Evolutionary conservation across 2,329 filamentous ascomycete species (phyloP).

Genomic region (Neofusicoccum kwambonambiense): DNA sequence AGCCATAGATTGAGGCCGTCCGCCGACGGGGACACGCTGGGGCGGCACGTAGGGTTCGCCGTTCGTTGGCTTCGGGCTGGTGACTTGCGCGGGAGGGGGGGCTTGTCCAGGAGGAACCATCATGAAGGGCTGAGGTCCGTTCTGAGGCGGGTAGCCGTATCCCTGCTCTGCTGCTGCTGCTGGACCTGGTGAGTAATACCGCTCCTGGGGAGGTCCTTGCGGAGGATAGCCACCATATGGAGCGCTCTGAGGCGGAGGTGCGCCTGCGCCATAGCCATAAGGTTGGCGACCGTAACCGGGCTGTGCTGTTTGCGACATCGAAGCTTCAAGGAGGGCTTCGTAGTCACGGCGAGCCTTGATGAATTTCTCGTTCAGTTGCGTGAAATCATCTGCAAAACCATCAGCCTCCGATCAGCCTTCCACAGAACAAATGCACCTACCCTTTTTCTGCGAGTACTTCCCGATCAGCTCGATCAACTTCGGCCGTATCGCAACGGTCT

Average conservation of each 20-base stretch:
- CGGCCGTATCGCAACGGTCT: conserved; percentile 87
- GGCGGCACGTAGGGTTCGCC: conserved; percentile 36
- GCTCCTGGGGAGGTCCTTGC: conserved; percentile 32
- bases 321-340: conserved; percentile 90
- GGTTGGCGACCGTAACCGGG: conserved; percentile 67
- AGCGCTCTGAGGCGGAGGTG: conserved; percentile 27
- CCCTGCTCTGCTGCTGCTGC: conserved; percentile 26
- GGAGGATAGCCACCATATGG: conserved; percentile 27
- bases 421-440: conserved; percentile 46
- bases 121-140: conserved; percentile 36
- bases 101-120: conserved; percentile 32
- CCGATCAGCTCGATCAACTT: conserved; percentile 98
- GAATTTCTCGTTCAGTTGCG: conserved; percentile 97
- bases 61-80: conserved; percentile 25
- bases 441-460: conserved; percentile 99
- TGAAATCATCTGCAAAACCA: conserved; percentile 77
- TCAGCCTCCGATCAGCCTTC: conserved; percentile 23
- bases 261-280: conserved; percentile 25
- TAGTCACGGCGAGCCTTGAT: conserved; percentile 98
- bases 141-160: conserved; percentile 25
- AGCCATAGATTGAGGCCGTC: conserved; percentile 37
- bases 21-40: conserved; percentile 36
- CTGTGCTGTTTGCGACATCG: conserved; percentile 90
- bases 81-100: conserved; percentile 24
- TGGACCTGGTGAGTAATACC: conserved; percentile 38